A percentile compares a stretch with the other conserved stretches of the same genome.
phyloP scores from a whole-genome alignment of 208 protist species.

The Strigomonas culicis region DNA sequence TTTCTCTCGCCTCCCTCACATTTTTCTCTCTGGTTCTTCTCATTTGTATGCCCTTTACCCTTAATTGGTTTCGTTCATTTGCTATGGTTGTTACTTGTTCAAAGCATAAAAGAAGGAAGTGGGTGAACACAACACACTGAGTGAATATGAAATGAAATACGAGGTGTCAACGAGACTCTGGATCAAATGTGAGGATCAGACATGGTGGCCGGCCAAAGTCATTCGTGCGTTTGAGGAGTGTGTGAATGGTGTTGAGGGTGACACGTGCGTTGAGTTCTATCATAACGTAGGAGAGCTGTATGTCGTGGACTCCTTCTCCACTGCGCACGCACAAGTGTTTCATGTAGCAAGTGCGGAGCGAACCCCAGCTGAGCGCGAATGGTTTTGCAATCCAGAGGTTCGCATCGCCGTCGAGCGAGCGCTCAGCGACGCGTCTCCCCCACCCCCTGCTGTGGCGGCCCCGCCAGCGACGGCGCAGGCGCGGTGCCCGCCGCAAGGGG shows the following conservation, averaged over 20 bases:
- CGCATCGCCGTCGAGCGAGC: constrained; percentile 20
- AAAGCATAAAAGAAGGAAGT: too few relatives aligned
- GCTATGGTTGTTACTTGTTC: too few relatives aligned
- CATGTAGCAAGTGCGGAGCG: constrained; percentile 27
- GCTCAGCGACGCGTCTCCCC: constrained; percentile 12
- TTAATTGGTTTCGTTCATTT: constrained; percentile 11
- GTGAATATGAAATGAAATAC: constrained; percentile 29
- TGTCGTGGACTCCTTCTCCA: constrained; percentile 28
- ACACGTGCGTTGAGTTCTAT: constrained; percentile 76
- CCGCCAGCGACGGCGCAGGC: constrained; percentile 8
- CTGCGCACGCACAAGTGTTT: constrained; percentile 29
- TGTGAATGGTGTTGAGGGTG: constrained; percentile 22
- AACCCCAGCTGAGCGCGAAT: constrained; percentile 31
- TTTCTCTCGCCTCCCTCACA: constrained; percentile 3
- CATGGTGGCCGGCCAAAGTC: constrained; percentile 79
- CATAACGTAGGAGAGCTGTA: constrained; percentile 67
- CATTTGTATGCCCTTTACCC: constrained; percentile 8
- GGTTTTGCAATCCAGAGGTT: constrained; percentile 29
- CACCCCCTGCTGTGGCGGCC: neutral
- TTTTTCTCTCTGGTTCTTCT: constrained; percentile 4
- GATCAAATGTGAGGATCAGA: constrained; percentile 76
- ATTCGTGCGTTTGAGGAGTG: constrained; percentile 19
- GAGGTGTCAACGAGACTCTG: constrained; percentile 48
- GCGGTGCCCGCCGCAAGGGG: neutral
- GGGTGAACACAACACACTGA: too few relatives aligned